Evolutionary conservation across 345 rosid genomes (phyloP).

Genomic region (Cardiospermum halicacabum): DNA sequence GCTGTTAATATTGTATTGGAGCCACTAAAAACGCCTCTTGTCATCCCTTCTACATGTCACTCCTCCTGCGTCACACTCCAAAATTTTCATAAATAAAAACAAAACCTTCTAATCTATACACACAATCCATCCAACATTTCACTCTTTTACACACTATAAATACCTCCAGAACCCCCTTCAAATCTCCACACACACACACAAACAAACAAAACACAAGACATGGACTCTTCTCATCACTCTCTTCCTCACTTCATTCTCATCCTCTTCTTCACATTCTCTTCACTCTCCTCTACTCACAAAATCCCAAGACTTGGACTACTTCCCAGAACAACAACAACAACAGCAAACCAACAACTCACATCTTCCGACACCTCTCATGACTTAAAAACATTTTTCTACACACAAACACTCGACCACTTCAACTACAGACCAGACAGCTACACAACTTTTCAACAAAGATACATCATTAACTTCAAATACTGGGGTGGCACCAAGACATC

Average conservation of each 20-base stretch:
- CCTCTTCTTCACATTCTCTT: slow-evolving; percentile 3
- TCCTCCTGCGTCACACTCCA: background rate
- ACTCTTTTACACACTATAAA: slow-evolving; percentile 7
- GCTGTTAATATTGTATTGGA: too few species aligned
- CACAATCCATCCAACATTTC: background rate
- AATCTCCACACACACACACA: background rate
- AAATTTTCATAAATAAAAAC: background rate
- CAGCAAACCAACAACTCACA: background rate
- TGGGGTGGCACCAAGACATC: slow-evolving; percentile 45
- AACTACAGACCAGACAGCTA: slow-evolving; percentile 47
- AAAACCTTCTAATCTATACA: background rate
- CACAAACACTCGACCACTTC: slow-evolving; percentile 56
- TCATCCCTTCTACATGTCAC: background rate
- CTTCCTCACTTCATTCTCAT: background rate
- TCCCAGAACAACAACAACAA: background rate
- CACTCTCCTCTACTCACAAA: background rate
- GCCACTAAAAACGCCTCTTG: too few species aligned
- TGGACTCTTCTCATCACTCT: background rate
- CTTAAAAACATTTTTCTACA: slow-evolving; percentile 24
- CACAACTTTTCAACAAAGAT: slow-evolving; percentile 46
- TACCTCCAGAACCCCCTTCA: background rate
- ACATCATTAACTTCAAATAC: slow-evolving; percentile 31
- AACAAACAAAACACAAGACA: background rate
- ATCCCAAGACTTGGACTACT: slow-evolving; percentile 21
- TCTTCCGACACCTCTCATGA: slow-evolving; percentile 11